Percentiles rank a stretch among this genome's conserved stretches.
Evolutionary conservation across 768 basidiomycete species (phyloP).

Genomic region (Phanerodontia chrysosporium): DNA sequence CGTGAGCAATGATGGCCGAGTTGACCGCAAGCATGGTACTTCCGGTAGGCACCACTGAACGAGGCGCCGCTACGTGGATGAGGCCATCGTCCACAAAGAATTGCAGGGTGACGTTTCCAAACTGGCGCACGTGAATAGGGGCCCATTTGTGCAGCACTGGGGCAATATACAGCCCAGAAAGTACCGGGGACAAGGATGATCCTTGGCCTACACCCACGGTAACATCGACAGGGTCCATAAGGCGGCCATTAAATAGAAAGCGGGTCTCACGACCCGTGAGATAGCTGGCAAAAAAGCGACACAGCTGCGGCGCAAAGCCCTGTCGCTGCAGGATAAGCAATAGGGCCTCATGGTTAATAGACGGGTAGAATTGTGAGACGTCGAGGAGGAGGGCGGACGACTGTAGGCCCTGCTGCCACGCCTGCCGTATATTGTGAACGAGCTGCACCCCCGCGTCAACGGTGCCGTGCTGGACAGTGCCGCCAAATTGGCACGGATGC

Average conservation of each 20-base stretch:
- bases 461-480: constrained; percentile 15
- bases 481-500: constrained; percentile 16
- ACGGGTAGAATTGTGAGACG: constrained; percentile 17
- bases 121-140: neutral
- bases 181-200: constrained; percentile 14
- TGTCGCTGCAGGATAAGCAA: neutral
- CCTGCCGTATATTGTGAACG: constrained; percentile 8
- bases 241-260: constrained; percentile 5
- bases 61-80: neutral
- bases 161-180: constrained; percentile 14
- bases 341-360: neutral
- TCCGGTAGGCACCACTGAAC: neutral
- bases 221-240: neutral
- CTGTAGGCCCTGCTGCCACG: neutral
- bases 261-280: constrained; percentile 2
- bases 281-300: constrained; percentile 11
- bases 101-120: neutral
- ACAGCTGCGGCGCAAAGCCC: constrained; percentile 10
- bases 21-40: neutral
- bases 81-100: constrained; percentile 17
- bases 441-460: constrained; percentile 15
- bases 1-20: neutral
- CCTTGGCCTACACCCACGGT: constrained; percentile 13
- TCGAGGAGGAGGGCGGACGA: constrained; percentile 13
- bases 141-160: constrained; percentile 9